These are phyloP conservation scores for Neurospora sp. DNA, from an alignment of 495 filamentous ascomycete species.

Conservation along the genomic window DNA sequence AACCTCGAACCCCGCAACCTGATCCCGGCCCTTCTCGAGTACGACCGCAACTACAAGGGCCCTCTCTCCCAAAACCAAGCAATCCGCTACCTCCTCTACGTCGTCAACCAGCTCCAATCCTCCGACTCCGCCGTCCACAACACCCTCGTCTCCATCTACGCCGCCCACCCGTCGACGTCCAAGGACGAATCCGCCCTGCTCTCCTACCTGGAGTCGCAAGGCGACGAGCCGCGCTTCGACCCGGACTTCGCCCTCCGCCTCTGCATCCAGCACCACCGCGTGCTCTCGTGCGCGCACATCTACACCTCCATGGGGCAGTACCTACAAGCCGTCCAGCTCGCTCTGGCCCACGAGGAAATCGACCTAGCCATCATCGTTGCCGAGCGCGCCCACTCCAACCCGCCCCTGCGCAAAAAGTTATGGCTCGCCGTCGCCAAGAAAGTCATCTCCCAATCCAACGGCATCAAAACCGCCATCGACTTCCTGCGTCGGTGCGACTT, in stretches of 20 bases:
- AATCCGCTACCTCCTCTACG: constrained; percentile 84
- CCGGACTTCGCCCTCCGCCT: constrained; percentile 94
- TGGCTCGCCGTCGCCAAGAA: constrained; percentile 92
- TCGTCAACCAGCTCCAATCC: constrained; percentile 78
- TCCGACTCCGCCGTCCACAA: constrained; percentile 91
- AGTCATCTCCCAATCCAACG: constrained; percentile 67
- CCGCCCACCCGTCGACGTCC: constrained; percentile 67
- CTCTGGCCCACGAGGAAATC: constrained; percentile 76
- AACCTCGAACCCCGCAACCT: constrained; percentile 81
- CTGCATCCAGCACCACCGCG: constrained; percentile 85
- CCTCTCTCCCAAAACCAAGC: constrained; percentile 75
- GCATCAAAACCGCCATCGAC: constrained; percentile 91
- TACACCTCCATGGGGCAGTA: constrained; percentile 94
- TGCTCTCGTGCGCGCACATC: constrained; percentile 89
- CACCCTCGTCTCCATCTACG: constrained; percentile 92
- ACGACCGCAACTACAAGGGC: constrained; percentile 64
- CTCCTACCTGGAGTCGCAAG: constrained; percentile 72
- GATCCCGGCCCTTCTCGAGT: constrained; percentile 87
- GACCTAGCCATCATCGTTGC: constrained; percentile 83
- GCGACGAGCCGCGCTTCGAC: constrained; percentile 65
- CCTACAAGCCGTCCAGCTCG: constrained; percentile 81
- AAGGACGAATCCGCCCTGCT: constrained; percentile 75
- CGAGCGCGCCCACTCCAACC: constrained; percentile 71
- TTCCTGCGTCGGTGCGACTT: constrained; percentile 87
- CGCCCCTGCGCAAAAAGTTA: constrained; percentile 78